Percentiles rank a stretch among this genome's conserved stretches.
phyloP scores from a whole-genome alignment of 2,329 filamentous ascomycete genomes.

The Blumeriella jaapii region DNA sequence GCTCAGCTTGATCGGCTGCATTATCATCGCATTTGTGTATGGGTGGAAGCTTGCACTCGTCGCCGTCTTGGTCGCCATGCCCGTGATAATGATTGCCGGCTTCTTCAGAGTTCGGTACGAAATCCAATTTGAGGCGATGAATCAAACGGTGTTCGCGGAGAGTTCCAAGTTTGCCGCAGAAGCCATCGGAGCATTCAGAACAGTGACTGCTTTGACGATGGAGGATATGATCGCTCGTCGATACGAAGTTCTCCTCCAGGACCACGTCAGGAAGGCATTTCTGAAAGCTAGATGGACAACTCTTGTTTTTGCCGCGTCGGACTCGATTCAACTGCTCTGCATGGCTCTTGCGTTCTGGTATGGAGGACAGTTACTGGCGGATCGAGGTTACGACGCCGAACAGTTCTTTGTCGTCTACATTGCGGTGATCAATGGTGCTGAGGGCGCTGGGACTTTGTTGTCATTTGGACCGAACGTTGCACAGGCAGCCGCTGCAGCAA shows the following conservation, averaged over 20 bases:
- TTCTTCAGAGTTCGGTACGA: constrained; percentile 42
- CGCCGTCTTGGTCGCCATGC: constrained; percentile 45
- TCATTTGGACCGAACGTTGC: constrained; percentile 43
- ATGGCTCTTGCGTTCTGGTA: constrained; percentile 50
- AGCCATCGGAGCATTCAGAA: constrained; percentile 38
- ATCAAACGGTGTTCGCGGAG: constrained; percentile 44
- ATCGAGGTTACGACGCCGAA: constrained; percentile 30
- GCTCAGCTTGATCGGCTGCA: constrained; percentile 52
- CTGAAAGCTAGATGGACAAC: constrained; percentile 36
- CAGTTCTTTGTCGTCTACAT: constrained; percentile 45
- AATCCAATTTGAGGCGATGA: constrained; percentile 44
- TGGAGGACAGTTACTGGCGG: constrained; percentile 33
- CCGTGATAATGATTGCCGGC: constrained; percentile 33
- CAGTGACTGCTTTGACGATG: constrained; percentile 36
- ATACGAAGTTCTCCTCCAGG: constrained; percentile 36
- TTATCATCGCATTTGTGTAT: constrained; percentile 58
- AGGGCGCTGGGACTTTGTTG: constrained; percentile 42
- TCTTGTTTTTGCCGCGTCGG: constrained; percentile 40
- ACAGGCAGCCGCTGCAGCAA: constrained; percentile 46
- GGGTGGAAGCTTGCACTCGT: constrained; percentile 70
- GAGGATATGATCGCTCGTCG: constrained; percentile 43
- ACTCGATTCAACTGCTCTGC: constrained; percentile 43
- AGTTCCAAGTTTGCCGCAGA: constrained; percentile 54
- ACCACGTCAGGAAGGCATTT: constrained; percentile 38
- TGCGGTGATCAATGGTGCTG: constrained; percentile 39